Evolutionary conservation across 106 monocot species (phyloP).

Genomic region (Acorus calamus): DNA sequence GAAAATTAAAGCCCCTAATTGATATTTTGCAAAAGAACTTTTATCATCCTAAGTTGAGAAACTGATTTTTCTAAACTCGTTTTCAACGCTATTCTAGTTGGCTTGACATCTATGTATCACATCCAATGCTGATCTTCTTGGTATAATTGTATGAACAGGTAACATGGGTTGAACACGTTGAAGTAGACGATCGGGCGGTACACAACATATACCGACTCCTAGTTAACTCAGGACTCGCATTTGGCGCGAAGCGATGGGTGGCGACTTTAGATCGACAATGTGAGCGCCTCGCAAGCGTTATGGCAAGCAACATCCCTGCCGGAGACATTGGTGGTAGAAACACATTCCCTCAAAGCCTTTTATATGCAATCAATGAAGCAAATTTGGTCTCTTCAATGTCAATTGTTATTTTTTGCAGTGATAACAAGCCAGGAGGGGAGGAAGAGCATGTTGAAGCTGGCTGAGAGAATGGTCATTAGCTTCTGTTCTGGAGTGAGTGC

Average conservation of each 20-base stretch:
- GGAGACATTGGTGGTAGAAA: constrained; percentile 61
- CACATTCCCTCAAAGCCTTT: neutral
- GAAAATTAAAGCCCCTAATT: too few species aligned
- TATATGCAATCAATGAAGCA: too few species aligned
- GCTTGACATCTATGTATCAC: neutral
- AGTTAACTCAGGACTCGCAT: constrained; percentile 79
- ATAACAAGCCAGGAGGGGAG: constrained; percentile 68
- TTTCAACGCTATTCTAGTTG: too few species aligned
- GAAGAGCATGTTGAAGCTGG: constrained; percentile 92
- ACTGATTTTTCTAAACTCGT: too few species aligned
- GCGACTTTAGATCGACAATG: constrained; percentile 72
- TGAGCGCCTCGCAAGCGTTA: constrained; percentile 74
- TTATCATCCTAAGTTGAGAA: too few species aligned
- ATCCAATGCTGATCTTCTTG: neutral
- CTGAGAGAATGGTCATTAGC: constrained; percentile 91
- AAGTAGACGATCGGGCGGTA: constrained; percentile 69
- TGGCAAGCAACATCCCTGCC: constrained; percentile 59
- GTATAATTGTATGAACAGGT: constrained; percentile 25
- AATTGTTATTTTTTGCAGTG: constrained; percentile 24
- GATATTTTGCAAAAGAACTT: too few species aligned
- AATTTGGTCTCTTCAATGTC: neutral
- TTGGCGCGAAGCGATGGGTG: constrained; percentile 88
- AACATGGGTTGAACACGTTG: constrained; percentile 91
- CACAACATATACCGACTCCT: constrained; percentile 70
- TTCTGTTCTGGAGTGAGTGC: constrained; percentile 88